Evolutionary conservation across 2,329 filamentous ascomycete genomes (phyloP), one percentile per base, ranked within the genome.

Genomic region (Paecilomyces niveus): DNA sequence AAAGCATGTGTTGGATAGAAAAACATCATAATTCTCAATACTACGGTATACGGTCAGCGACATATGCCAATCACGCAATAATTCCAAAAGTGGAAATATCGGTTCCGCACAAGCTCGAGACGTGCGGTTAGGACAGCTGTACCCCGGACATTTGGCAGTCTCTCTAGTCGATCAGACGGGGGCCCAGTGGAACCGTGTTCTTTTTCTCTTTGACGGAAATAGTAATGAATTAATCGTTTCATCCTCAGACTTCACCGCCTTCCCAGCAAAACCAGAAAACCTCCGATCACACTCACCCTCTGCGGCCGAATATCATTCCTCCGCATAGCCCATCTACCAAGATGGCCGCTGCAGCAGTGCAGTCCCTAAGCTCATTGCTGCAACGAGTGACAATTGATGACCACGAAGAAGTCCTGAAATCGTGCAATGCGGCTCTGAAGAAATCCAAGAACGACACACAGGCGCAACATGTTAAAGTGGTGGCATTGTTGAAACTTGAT

Each of bases 401-500:
- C 70, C 83, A 86, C 69, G 82, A 85, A 59, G 81, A 85, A 72
- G 73, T 85, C 31, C 78, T 88, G 52, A 78, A 80, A 61, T 82
- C 83, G 50, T 83, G 83, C 69, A 82, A 86, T 68, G 77, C 76
- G 33, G 74, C 77, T 0, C 76, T 87, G 53, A 81, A 83, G 68
- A 81, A 81, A 59, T 81, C 80, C n/a, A 84, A 83, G 64, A 73
- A 74, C 55, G 82, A 87, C 64, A 50, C 78, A 26, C 76, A 82
- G 49, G 81, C 83, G 7, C 83, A 84, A 61, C 83, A 85, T 69
- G 80, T 81, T 57, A 85, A 84, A 67, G 76, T 79, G 1, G 79
- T 87, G 49, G 85, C 85, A 6, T 70, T 88, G 51, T 68, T 87
- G 54, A 85, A 87, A 65, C 76, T 87, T 45, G 85, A 88, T 64